phyloP scores from a whole-genome alignment of 345 rosid genomes.

The Dipteronia sinensis region DNA sequence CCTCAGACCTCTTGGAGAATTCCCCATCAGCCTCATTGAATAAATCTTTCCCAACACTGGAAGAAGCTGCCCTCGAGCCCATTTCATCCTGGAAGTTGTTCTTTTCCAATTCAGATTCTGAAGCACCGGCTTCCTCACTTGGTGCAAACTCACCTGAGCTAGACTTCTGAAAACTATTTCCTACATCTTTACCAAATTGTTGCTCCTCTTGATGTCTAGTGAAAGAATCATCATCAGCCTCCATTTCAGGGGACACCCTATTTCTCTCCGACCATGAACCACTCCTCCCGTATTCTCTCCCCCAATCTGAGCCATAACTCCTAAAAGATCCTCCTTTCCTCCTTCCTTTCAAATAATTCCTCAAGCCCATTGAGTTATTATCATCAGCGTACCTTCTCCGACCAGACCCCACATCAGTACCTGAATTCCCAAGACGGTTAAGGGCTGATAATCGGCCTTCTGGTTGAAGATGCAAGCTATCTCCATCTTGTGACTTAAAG shows the following conservation, averaged over 20 bases:
- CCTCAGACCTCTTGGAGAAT: conserved; percentile 49
- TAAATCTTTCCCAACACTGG: conserved; percentile 43
- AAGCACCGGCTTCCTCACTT: conserved; percentile 49
- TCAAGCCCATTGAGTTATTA: conserved; percentile 49
- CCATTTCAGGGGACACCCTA: conserved; percentile 54
- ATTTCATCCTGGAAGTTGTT: conserved; percentile 45
- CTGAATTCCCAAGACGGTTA: conserved; percentile 51
- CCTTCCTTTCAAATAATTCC: conserved; percentile 62
- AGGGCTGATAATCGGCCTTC: conserved; percentile 56
- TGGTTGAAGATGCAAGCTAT: conserved; percentile 36
- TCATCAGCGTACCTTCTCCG: conserved; percentile 71
- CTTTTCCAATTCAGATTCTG: conserved; percentile 54
- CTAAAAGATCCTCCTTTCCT: conserved; percentile 60
- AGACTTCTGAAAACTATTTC: conserved; percentile 55
- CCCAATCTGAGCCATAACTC: conserved; percentile 58
- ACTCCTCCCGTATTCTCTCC: conserved; percentile 67
- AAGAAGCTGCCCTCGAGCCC: conserved; percentile 59
- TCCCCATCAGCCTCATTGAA: conserved; percentile 39
- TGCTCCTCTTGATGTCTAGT: conserved; percentile 61
- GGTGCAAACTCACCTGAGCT: conserved; percentile 38
- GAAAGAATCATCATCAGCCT: conserved; percentile 50
- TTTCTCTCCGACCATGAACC: conserved; percentile 72
- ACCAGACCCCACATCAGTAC: conserved; percentile 44
- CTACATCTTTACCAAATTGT: conserved; percentile 50
- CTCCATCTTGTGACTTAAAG: conserved; percentile 68